Evolutionary conservation across 257 asterid species (phyloP).

Genomic region (Solanum chilense): DNA sequence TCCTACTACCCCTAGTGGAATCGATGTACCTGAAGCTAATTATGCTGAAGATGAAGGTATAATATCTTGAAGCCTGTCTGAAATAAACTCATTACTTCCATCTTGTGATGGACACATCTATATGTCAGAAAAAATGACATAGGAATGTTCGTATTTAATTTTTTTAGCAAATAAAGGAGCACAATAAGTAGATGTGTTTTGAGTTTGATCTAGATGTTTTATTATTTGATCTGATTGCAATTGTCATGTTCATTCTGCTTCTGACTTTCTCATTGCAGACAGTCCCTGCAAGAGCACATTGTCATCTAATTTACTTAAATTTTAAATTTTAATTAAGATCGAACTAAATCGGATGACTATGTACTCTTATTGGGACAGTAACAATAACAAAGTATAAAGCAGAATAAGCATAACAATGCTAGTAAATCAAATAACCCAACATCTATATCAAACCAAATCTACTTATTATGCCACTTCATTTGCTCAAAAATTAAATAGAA

Average conservation of each 20-base stretch:
- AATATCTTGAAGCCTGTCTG: background rate
- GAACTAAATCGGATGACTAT: background rate
- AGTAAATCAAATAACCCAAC: background rate
- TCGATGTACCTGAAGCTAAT: conserved; percentile 22
- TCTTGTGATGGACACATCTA: background rate
- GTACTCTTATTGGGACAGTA: background rate
- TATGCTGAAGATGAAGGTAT: conserved; percentile 55
- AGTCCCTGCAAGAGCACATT: background rate
- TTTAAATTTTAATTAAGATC: background rate
- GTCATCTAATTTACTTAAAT: background rate
- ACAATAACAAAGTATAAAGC: background rate
- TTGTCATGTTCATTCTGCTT: background rate
- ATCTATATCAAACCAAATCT: background rate
- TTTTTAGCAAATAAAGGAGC: background rate
- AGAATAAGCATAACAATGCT: background rate
- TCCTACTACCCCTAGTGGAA: background rate
- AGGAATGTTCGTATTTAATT: background rate
- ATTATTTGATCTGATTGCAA: background rate
- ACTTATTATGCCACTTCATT: background rate
- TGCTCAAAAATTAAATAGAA: background rate
- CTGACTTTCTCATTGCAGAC: background rate
- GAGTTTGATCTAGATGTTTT: background rate
- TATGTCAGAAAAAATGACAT: background rate
- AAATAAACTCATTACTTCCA: background rate
- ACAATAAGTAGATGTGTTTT: background rate